A percentile compares a stretch with the other conserved stretches of the same genome.
Evolutionary conservation across 495 filamentous ascomycete genomes (phyloP).

Genomic region (Aspergillus cristatus): DNA sequence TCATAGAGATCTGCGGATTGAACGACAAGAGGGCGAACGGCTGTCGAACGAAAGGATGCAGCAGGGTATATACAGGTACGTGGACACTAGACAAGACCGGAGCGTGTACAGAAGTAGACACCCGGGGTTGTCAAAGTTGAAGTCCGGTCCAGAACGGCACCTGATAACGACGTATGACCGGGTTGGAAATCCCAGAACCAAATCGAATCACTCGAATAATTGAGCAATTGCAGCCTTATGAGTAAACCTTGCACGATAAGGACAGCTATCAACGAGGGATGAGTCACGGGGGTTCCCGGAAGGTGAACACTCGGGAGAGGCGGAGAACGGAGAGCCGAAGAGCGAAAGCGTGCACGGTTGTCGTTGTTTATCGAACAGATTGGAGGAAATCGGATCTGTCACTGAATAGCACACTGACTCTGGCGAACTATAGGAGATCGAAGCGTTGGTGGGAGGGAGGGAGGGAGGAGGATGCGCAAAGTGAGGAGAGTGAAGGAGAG

Average conservation of each 20-base stretch:
- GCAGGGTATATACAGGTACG: constrained; percentile 15
- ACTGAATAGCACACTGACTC: too few species aligned
- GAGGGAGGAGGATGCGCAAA: constrained; percentile 9
- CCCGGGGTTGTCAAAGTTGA: constrained; percentile 26
- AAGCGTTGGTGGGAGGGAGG: neutral
- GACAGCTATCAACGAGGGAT: constrained; percentile 5
- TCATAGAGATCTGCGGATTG: constrained; percentile 20
- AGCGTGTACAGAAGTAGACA: constrained; percentile 25
- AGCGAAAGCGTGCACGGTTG: too few species aligned
- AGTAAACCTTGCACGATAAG: too few species aligned
- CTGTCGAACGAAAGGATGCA: constrained; percentile 4
- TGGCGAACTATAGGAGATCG: too few species aligned
- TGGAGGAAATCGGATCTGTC: constrained; percentile 5
- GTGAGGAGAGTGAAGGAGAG: constrained; percentile 9
- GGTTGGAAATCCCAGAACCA: constrained; percentile 8
- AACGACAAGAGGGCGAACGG: constrained; percentile 8
- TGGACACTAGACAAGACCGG: constrained; percentile 24
- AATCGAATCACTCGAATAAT: constrained; percentile 6
- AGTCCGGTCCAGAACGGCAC: constrained; percentile 26
- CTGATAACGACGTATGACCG: constrained; percentile 9
- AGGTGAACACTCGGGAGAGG: too few species aligned
- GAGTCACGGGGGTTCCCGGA: constrained; percentile 19
- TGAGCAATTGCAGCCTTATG: too few species aligned
- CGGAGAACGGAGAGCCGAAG: too few species aligned
- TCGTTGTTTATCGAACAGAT: constrained; percentile 7